A percentile compares a stretch with the other conserved stretches of the same genome.
Evolutionary conservation across 345 rosid species (phyloP).

Genomic region (Acer saccharum): DNA sequence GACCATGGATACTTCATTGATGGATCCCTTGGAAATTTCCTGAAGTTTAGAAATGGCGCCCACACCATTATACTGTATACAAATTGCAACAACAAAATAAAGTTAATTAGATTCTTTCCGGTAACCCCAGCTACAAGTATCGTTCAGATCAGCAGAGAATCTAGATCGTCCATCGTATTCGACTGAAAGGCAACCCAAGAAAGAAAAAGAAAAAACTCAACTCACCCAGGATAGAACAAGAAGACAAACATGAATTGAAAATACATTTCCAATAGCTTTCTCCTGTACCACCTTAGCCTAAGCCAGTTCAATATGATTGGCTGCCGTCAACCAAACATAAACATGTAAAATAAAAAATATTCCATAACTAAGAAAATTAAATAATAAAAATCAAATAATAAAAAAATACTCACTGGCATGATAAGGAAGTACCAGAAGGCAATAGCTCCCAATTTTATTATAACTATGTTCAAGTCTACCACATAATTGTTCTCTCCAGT

Average conservation of each 20-base stretch:
- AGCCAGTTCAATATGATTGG: slow-evolving; percentile 95
- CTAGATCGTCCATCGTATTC: not conserved
- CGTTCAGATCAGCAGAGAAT: no score
- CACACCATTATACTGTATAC: slow-evolving; percentile 62
- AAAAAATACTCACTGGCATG: slow-evolving; percentile 58
- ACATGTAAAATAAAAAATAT: not conserved
- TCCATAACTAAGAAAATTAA: no score
- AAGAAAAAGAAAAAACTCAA: not conserved
- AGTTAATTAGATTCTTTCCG: not conserved
- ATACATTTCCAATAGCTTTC: slow-evolving; percentile 82
- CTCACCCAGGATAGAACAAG: slow-evolving; percentile 90
- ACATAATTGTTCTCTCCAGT: slow-evolving; percentile 70
- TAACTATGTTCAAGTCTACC: slow-evolving; percentile 43
- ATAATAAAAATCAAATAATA: not conserved
- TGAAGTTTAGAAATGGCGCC: slow-evolving; percentile 95
- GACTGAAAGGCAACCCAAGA: not conserved
- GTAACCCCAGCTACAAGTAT: no score
- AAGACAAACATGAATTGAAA: slow-evolving; percentile 90
- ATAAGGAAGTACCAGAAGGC: slow-evolving; percentile 72
- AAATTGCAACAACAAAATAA: not conserved
- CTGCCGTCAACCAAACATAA: slow-evolving; percentile 35
- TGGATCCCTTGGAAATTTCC: slow-evolving; percentile 91
- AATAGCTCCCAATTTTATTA: slow-evolving; percentile 57
- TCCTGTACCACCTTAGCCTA: slow-evolving; percentile 80
- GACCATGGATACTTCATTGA: slow-evolving; percentile 82